phyloP scores from a whole-genome alignment of 208 protist species.

The Ichthyophonus hoferi region DNA sequence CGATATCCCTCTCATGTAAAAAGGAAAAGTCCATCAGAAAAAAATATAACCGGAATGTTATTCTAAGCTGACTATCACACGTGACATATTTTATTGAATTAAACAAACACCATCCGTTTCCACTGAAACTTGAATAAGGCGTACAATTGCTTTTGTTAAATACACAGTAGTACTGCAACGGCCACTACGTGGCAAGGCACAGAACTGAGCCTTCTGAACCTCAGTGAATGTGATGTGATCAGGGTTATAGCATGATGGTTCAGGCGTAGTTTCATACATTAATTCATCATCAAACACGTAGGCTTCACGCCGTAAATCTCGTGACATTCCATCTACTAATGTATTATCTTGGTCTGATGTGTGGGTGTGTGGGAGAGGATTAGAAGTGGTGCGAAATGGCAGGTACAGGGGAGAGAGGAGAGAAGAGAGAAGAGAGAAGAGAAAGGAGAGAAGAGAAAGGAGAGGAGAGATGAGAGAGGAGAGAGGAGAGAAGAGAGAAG shows the following conservation, averaged over 20 bases:
- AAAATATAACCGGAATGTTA: no score
- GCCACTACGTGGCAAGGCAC: background rate
- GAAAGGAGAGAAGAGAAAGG: background rate
- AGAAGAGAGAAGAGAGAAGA: no score
- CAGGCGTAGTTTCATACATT: background rate
- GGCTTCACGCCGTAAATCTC: background rate
- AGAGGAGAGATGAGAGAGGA: background rate
- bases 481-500: background rate
- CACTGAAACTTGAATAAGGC: conserved; percentile 8
- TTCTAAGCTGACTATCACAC: no score
- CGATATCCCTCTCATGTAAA: no score
- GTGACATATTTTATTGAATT: background rate
- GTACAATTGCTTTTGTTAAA: conserved; percentile 3
- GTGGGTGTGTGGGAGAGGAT: no score
- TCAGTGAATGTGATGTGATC: background rate
- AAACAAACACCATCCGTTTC: conserved; percentile 25
- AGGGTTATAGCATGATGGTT: background rate
- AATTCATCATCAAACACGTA: background rate
- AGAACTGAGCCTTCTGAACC: background rate
- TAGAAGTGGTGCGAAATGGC: no score
- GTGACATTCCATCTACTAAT: background rate
- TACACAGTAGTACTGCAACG: background rate
- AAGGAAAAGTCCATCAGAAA: no score
- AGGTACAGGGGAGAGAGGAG: no score
- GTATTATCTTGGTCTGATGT: no score